A percentile compares a stretch with the other conserved stretches of the same genome.
phyloP scores from a whole-genome alignment of 1,139 yeast genomes.

The Nakaseomyces nivariensis region DNA sequence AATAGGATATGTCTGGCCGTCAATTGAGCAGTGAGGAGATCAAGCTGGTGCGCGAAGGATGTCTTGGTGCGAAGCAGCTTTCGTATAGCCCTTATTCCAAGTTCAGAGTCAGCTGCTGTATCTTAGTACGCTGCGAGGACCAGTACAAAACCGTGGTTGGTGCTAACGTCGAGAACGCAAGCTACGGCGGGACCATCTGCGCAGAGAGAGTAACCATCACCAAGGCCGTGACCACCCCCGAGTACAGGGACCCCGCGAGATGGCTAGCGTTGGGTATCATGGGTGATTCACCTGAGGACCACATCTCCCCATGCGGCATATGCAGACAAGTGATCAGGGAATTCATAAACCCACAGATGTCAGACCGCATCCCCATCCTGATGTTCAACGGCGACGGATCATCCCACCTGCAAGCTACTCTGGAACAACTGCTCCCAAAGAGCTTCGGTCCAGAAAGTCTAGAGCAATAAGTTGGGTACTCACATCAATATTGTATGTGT shows the following conservation, averaged over 20 bases:
- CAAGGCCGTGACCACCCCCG: slow-evolving; percentile 40
- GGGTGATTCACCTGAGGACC: slow-evolving; percentile 50
- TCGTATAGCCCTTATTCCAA: slow-evolving; percentile 80
- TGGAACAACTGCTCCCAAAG: slow-evolving; percentile 64
- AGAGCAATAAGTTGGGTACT: slow-evolving; percentile 12
- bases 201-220: slow-evolving; percentile 81
- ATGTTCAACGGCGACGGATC: slow-evolving; percentile 52
- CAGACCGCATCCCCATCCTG: slow-evolving; percentile 38
- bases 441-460: slow-evolving; percentile 71
- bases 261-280: slow-evolving; percentile 40
- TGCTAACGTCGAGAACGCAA: slow-evolving; percentile 88
- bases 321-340: slow-evolving; percentile 86
- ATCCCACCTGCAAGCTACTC: slow-evolving; percentile 34
- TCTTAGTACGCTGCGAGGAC: slow-evolving; percentile 44
- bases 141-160: slow-evolving; percentile 40
- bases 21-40: background rate
- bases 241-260: slow-evolving; percentile 5
- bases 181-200: slow-evolving; percentile 81
- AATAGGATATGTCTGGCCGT: too few species aligned
- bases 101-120: slow-evolving; percentile 76
- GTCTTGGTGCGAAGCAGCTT: slow-evolving; percentile 35
- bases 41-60: slow-evolving; percentile 1
- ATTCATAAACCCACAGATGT: slow-evolving; percentile 34
- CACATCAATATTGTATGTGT: background rate
- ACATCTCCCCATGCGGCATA: slow-evolving; percentile 86